Conservation (phyloP, 345 rosid genomes). For the sweet orange (Citrus sinensis) region DVS_A1.0 CM039162.1:1431501-1432000, state of each 20-base stretch:
- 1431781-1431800: background rate
- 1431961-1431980: background rate
- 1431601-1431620: background rate
- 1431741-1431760: background rate
- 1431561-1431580: background rate
- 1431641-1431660: background rate
- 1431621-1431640: background rate
- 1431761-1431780: too few relatives aligned
- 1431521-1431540: slow-evolving; percentile 3
- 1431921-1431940: background rate
- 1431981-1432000: slow-evolving; percentile 6
- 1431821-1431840: background rate
- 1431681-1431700: slow-evolving; percentile 38
- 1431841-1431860: slow-evolving; percentile 7
- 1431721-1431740: background rate
- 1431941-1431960: background rate
- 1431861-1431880: background rate
- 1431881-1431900: background rate
- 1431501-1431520: background rate
- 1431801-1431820: background rate
- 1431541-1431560: background rate
- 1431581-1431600: background rate
- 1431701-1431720: slow-evolving; percentile 16
- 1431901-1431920: slow-evolving; percentile 15
- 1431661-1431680: slow-evolving; percentile 11